Conservation (phyloP, 2,329 filamentous ascomycete species). For the Paracoccidioides lutzii region DNA sequence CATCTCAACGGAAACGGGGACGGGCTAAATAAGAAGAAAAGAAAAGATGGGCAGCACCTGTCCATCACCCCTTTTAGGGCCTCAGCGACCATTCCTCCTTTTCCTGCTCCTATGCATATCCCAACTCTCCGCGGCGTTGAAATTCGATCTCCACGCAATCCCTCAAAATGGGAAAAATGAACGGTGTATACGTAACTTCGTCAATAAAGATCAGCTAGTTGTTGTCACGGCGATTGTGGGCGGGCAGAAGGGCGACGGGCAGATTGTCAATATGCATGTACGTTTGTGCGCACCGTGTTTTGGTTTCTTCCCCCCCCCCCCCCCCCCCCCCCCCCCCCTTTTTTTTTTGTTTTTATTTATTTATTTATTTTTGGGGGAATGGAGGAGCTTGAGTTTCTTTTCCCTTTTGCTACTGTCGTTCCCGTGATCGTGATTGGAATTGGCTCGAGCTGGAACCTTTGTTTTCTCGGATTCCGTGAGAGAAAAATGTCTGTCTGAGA, state of each 20-base stretch:
- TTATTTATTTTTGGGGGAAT: background rate
- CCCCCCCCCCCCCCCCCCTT: too few species aligned
- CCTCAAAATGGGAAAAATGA: slow-evolving; percentile 54
- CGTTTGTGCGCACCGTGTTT: slow-evolving; percentile 20
- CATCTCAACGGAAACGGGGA: background rate
- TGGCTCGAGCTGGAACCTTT: background rate
- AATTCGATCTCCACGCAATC: slow-evolving; percentile 75
- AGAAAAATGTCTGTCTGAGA: background rate
- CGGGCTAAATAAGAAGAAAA: background rate
- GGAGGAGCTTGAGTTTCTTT: background rate
- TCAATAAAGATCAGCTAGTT: slow-evolving; percentile 79
- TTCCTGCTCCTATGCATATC: slow-evolving; percentile 22
- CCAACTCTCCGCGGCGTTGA: slow-evolving; percentile 51
- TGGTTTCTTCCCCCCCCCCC: background rate
- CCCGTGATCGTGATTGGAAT: background rate
- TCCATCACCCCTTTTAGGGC: background rate
- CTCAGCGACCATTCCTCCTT: slow-evolving; percentile 13
- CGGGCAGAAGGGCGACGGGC: slow-evolving; percentile 81
- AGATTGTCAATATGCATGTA: slow-evolving; percentile 89
- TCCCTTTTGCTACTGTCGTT: background rate
- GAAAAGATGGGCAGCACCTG: slow-evolving; percentile 20
- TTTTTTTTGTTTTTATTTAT: background rate
- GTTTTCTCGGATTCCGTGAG: background rate
- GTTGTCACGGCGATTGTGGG: slow-evolving; percentile 84
- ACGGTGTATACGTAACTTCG: slow-evolving; percentile 94